Percentiles rank a stretch among this genome's conserved stretches.
These are phyloP conservation scores for Kwoniella pini DNA, from an alignment of 768 basidiomycete species.

Conservation along the genomic window DNA sequence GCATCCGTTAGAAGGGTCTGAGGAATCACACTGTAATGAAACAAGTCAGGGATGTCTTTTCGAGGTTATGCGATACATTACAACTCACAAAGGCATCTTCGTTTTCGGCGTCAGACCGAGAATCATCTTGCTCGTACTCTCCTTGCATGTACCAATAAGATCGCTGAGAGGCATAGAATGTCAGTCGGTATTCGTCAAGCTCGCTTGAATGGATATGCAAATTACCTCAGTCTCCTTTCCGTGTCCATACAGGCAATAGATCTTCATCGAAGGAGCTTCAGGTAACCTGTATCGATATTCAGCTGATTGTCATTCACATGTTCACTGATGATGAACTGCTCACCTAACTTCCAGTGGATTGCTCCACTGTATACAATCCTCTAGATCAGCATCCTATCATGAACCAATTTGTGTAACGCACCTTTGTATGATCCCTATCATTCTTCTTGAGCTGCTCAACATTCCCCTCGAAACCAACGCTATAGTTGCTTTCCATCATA, in stretches of 20 bases:
- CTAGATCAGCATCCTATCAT: background rate
- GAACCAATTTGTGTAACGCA: constrained; percentile 7
- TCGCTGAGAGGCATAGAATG: too few relatives aligned
- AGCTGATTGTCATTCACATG: background rate
- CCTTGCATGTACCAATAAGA: constrained; percentile 87
- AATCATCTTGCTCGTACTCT: constrained; percentile 68
- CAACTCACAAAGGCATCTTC: constrained; percentile 40
- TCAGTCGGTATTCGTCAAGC: too few relatives aligned
- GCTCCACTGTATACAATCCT: constrained; percentile 62
- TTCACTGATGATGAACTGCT: constrained; percentile 8
- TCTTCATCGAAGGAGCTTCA: constrained; percentile 84
- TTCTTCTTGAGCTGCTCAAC: constrained; percentile 57
- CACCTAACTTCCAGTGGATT: constrained; percentile 65
- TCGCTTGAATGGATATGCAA: background rate
- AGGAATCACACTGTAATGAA: constrained; percentile 57
- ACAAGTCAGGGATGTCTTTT: too few relatives aligned
- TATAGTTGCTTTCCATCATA: constrained; percentile 70
- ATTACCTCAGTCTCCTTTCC: constrained; percentile 91
- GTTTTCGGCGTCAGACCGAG: constrained; percentile 47
- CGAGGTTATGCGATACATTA: too few relatives aligned
- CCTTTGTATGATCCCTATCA: constrained; percentile 45
- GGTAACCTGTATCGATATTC: constrained; percentile 64
- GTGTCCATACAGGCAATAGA: constrained; percentile 90
- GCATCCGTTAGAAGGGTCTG: constrained; percentile 58
- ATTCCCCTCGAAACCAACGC: constrained; percentile 80